A percentile compares a stretch with the other conserved stretches of the same genome.
Evolutionary conservation across 441 rosid species (phyloP).

Genomic region (Populus hybrid): DNA sequence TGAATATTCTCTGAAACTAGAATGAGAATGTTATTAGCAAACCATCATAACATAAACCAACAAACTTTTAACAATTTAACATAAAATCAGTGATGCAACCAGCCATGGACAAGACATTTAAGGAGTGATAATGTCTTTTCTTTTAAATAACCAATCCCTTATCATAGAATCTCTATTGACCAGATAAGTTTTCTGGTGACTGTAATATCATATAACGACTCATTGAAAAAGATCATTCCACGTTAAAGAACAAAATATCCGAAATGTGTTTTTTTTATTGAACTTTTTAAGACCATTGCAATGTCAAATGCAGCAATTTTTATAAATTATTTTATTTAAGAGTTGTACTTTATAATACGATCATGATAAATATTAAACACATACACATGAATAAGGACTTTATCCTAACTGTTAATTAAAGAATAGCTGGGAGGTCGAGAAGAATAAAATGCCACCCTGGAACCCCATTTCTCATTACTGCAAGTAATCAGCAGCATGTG

Average conservation of each 20-base stretch:
- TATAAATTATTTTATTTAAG: too few species aligned
- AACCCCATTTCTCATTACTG: too few species aligned
- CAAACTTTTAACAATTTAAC: too few species aligned
- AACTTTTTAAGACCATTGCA: fast-evolving
- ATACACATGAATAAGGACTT: fast-evolving
- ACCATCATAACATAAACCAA: too few species aligned
- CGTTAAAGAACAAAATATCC: fast-evolving
- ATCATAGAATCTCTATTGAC: fast-evolving
- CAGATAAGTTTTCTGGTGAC: fast-evolving
- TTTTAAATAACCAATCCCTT: fast-evolving
- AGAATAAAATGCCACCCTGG: fast-evolving
- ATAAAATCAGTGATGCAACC: fast-evolving
- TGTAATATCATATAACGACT: fast-evolving
- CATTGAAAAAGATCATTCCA: too few species aligned
- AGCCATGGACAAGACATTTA: fast-evolving
- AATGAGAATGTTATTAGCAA: too few species aligned
- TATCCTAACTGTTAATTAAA: fast-evolving
- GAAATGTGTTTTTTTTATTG: too few species aligned
- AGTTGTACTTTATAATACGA: too few species aligned
- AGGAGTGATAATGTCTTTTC: fast-evolving
- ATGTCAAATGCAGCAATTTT: fast-evolving
- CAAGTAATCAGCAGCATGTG: too few species aligned
- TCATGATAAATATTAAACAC: too few species aligned
- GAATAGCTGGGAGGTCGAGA: too few species aligned
- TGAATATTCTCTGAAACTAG: fast-evolving